Base-by-base conservation (phyloP, 306 rosid species). In the Trifolium pratense region DNA sequence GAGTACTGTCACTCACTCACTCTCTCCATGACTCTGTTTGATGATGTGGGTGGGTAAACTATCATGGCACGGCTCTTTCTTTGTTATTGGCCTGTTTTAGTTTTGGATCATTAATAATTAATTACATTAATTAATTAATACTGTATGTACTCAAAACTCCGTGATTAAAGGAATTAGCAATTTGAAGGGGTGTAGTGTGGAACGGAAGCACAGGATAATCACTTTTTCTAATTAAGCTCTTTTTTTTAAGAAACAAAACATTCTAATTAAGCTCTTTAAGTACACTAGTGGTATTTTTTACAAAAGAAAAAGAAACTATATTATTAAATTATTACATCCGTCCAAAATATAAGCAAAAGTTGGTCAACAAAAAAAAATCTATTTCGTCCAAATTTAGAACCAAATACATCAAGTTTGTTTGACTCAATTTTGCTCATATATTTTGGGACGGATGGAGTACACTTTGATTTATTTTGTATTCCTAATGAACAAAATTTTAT, bases 141-240 rank as follows among this genome's bases (percentile, higher is more conserved):
- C 0, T 51, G 48, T 71, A 34, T 57, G 32, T n/a, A 42, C n/a
- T 42, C 39, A 20, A 20, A 37, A 68, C 16, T 12, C 69, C 66
- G 73, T 72, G 65, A 76, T 71, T 75, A 70, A 39, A 65, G 75
- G 74, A n/a, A 58, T 14, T 51, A 62, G 73, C 0, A 13, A 46
- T 11, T 11, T 49, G 72, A 58, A 26, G 65, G 59, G 63, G 59
- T 9, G 42, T 29, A 56, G 57, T 71, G 55, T 3, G 77, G 77
- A 48, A 59, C 70, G 26, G 70, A 58, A 68, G 78, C 70, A 62
- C 46, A 40, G 76, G 56, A 20, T 48, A 65, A 57, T 48, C 17
- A 63, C 73, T 65, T 72, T 75, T 75, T 49, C n/a, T 45, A 81
- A 64, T 16, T 49, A 32, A 43, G 39, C 42, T 60, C 51, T 56